Evolutionary conservation across 148 eudicot species (phyloP).

Genomic region (Polygonum aviculare): DNA sequence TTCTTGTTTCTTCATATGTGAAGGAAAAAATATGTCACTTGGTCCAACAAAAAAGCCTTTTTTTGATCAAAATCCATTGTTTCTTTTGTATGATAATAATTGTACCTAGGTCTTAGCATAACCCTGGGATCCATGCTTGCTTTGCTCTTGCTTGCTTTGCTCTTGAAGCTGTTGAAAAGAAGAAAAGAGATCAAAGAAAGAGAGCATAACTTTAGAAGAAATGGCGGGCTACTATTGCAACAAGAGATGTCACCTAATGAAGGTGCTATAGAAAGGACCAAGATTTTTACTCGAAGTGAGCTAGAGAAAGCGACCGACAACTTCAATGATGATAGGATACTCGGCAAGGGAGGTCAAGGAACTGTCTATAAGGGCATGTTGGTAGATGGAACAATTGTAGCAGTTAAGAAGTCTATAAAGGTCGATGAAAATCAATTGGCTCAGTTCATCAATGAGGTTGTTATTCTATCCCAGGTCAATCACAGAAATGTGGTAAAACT

Average conservation of each 20-base stretch:
- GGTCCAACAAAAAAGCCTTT: not conserved
- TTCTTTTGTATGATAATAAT: not conserved
- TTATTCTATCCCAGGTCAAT: constrained; percentile 5
- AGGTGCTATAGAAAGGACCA: not conserved
- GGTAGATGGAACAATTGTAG: constrained; percentile 2
- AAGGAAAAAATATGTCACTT: too few relatives aligned
- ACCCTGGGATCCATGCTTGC: not conserved
- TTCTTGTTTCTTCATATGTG: too few relatives aligned
- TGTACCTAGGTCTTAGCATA: not conserved
- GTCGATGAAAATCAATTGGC: constrained; percentile 6
- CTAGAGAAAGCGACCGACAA: constrained; percentile 9
- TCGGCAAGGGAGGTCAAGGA: constrained; percentile 7
- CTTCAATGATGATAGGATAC: not conserved
- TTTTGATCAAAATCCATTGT: not conserved
- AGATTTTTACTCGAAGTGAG: not conserved
- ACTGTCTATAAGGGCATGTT: constrained; percentile 12
- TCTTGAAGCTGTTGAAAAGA: not conserved
- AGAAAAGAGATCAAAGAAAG: not conserved
- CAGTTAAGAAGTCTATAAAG: constrained; percentile 7
- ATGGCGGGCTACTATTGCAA: not conserved
- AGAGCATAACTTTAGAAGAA: not conserved
- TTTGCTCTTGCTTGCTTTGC: not conserved
- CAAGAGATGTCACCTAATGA: not conserved
- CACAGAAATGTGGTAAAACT: constrained; percentile 8
- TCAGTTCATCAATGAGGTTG: constrained; percentile 13